These are phyloP conservation scores for Verbascum thapsus DNA, from an alignment of 257 asterid genomes.

Conservation along the genomic window DNA sequence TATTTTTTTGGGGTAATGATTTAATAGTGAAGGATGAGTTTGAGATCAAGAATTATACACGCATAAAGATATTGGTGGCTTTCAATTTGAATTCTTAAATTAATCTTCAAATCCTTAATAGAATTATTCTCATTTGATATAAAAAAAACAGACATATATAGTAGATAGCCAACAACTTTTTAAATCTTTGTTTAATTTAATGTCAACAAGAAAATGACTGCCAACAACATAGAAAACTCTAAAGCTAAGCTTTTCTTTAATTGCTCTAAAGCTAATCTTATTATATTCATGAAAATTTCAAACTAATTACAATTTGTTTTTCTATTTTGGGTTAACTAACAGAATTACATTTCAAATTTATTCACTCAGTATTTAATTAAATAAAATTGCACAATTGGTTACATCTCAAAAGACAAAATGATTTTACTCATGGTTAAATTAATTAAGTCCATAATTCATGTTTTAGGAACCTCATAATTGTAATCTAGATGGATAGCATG, in stretches of 20 bases:
- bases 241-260: conserved; percentile 38
- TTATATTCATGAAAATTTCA: conserved; percentile 29
- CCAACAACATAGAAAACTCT: conserved; percentile 38
- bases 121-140: conserved; percentile 31
- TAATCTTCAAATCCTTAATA: conserved; percentile 27
- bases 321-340: conserved; percentile 12
- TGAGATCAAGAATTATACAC: conserved; percentile 14
- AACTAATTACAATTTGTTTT: conserved; percentile 22
- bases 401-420: neutral
- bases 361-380: neutral
- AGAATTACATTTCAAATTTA: neutral
- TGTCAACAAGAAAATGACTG: conserved; percentile 47
- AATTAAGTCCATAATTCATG: neutral
- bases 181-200: conserved; percentile 34
- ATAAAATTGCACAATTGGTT: neutral
- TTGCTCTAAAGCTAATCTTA: conserved; percentile 36
- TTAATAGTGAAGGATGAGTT: neutral
- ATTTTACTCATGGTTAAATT: neutral
- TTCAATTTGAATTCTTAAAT: conserved; percentile 11
- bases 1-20: conserved; percentile 27
- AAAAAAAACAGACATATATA: conserved; percentile 28
- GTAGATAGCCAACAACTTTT: conserved; percentile 37
- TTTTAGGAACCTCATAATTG: conserved; percentile 8
- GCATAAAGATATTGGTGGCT: neutral
- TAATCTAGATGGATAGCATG: neutral